These are phyloP conservation scores for Apiospora koreana DNA, from an alignment of 2,329 filamentous ascomycete species.

Conservation along the genomic window DNA sequence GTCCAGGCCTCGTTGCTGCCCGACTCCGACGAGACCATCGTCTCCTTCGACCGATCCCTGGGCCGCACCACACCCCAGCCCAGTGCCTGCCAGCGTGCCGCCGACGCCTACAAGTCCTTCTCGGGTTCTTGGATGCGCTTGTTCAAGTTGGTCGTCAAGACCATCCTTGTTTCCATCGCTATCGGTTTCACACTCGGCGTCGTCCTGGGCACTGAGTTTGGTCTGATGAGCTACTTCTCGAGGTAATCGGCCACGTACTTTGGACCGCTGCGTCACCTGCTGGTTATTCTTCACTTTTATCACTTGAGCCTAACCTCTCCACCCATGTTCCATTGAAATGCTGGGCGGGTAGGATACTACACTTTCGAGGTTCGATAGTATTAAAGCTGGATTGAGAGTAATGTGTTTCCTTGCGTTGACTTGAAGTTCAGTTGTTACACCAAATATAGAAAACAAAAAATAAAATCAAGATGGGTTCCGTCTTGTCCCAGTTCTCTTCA, in stretches of 20 bases:
- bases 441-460: not conserved
- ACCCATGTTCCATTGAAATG: not conserved
- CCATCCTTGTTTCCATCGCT: not conserved
- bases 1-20: constrained; percentile 86
- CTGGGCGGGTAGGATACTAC: not conserved
- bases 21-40: constrained; percentile 78
- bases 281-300: not conserved
- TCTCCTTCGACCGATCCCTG: constrained; percentile 80
- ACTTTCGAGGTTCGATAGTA: not conserved
- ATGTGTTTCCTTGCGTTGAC: not conserved
- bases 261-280: not conserved
- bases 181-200: not conserved
- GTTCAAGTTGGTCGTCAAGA: not conserved
- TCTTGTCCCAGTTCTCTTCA: not conserved
- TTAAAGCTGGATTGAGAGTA: not conserved
- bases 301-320: not conserved
- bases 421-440: not conserved
- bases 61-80: constrained; percentile 3
- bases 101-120: not conserved
- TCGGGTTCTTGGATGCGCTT: constrained; percentile 1
- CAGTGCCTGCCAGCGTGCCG: not conserved
- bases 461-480: not conserved
- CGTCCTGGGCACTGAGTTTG: not conserved
- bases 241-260: too few relatives aligned
- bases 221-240: not conserved